Percentiles rank a stretch among this genome's conserved stretches.
phyloP scores from a whole-genome alignment of 1,139 yeast genomes.

The Pichia sp. region DNA sequence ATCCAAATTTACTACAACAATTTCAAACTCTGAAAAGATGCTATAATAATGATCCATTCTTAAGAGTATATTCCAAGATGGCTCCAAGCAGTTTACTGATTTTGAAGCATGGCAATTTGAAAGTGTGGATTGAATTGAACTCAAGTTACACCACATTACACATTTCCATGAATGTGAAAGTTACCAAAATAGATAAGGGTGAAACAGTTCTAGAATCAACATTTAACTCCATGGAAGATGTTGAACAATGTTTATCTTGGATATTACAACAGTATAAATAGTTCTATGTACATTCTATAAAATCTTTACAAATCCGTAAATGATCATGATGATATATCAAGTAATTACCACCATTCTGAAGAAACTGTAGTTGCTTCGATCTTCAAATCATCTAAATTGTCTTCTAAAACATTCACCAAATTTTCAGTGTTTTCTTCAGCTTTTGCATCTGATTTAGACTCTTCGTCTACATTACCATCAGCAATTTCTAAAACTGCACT shows the following conservation, averaged over 20 bases:
- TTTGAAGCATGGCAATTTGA: slow-evolving; percentile 19
- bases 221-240: slow-evolving; percentile 61
- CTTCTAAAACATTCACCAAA: not conserved
- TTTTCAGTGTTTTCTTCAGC: not conserved
- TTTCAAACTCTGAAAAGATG: slow-evolving; percentile 7
- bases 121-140: slow-evolving; percentile 27
- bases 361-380: slow-evolving; percentile 13
- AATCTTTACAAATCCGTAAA: no score
- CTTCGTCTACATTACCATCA: not conserved
- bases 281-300: not conserved
- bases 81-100: slow-evolving; percentile 29
- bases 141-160: slow-evolving; percentile 23
- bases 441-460: not conserved
- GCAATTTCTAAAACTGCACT: slow-evolving; percentile 15
- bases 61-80: slow-evolving; percentile 23
- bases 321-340: no score
- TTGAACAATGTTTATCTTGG: slow-evolving; percentile 70
- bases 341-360: slow-evolving; percentile 28
- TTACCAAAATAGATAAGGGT: slow-evolving; percentile 15
- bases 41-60: slow-evolving; percentile 26
- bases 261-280: slow-evolving; percentile 13
- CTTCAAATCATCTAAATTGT: slow-evolving; percentile 9
- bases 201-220: slow-evolving; percentile 43
- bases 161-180: slow-evolving; percentile 23
- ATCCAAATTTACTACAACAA: slow-evolving; percentile 20